These are phyloP conservation scores for Kingdonia uniflora DNA, from an alignment of 164 flowering plant genomes.

Conservation along the genomic window DNA sequence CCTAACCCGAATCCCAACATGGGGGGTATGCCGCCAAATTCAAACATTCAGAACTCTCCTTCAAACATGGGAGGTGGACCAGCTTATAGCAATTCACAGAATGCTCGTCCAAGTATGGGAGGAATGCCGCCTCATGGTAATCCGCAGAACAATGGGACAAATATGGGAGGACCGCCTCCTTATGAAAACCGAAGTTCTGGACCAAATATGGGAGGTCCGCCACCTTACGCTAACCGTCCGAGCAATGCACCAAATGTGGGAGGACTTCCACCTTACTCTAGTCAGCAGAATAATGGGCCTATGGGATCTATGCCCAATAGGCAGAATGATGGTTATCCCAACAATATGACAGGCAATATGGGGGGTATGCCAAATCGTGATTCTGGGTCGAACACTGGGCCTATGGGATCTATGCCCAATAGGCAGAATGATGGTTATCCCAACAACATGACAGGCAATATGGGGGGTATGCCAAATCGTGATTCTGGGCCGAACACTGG, in stretches of 20 bases:
- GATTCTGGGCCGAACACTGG: background rate
- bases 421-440: constrained; percentile 9
- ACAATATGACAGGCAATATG: constrained; percentile 8
- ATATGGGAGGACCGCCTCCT: constrained; percentile 1
- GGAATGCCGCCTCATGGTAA: constrained; percentile 12
- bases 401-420: too few species aligned
- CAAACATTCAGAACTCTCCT: background rate
- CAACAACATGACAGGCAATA: constrained; percentile 9
- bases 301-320: background rate
- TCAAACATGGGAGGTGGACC: constrained; percentile 14
- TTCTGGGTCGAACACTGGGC: too few species aligned
- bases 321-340: constrained; percentile 10
- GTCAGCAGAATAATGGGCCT: too few species aligned
- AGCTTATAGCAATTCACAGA: constrained; percentile 12
- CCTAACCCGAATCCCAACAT: background rate
- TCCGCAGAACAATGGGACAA: background rate
- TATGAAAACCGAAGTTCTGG: constrained; percentile 14
- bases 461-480: background rate
- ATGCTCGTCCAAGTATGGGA: constrained; percentile 11
- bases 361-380: background rate
- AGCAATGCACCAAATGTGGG: background rate
- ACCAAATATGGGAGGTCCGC: constrained; percentile 4
- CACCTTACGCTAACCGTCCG: background rate
- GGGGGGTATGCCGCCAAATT: background rate
- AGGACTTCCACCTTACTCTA: background rate